Percentiles rank a stretch among this genome's conserved stretches.
These are phyloP conservation scores for Curvularia eragrostidis DNA, from an alignment of 2,329 filamentous ascomycete species.

Conservation along the genomic window DNA sequence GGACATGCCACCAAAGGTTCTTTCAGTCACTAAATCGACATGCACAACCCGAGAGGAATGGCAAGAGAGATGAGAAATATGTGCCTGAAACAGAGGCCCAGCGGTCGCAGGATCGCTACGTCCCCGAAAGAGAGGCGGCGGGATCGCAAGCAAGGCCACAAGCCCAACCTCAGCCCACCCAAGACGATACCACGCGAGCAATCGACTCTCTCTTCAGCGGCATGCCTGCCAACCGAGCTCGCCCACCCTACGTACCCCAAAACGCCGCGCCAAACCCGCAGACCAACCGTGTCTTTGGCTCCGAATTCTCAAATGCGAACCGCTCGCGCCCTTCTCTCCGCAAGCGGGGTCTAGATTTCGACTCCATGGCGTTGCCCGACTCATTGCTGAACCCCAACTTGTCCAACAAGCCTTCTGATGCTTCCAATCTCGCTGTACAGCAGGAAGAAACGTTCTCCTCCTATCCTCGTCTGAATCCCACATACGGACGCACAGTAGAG, in stretches of 20 bases:
- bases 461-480: constrained; percentile 48
- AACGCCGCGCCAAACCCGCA: background rate
- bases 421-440: constrained; percentile 21
- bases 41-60: constrained; percentile 21
- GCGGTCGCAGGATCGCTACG: constrained; percentile 4
- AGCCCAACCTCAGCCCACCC: constrained; percentile 5
- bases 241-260: constrained; percentile 4
- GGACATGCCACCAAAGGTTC: constrained; percentile 24
- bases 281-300: constrained; percentile 27
- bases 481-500: constrained; percentile 51
- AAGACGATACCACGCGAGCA: constrained; percentile 19
- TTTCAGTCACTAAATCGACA: constrained; percentile 12
- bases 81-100: constrained; percentile 2
- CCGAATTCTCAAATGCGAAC: constrained; percentile 20
- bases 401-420: constrained; percentile 28
- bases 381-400: constrained; percentile 21
- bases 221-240: constrained; percentile 11
- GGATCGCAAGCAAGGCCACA: constrained; percentile 5
- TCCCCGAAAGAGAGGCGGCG: constrained; percentile 2
- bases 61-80: constrained; percentile 10
- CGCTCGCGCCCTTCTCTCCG: constrained; percentile 7
- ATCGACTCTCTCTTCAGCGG: constrained; percentile 37
- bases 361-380: constrained; percentile 28
- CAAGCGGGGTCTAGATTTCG: constrained; percentile 21
- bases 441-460: constrained; percentile 31